A percentile compares a stretch with the other conserved stretches of the same genome.
phyloP scores from a whole-genome alignment of 2,329 filamentous ascomycete species.

The Colletotrichum cordylinicola region DNA sequence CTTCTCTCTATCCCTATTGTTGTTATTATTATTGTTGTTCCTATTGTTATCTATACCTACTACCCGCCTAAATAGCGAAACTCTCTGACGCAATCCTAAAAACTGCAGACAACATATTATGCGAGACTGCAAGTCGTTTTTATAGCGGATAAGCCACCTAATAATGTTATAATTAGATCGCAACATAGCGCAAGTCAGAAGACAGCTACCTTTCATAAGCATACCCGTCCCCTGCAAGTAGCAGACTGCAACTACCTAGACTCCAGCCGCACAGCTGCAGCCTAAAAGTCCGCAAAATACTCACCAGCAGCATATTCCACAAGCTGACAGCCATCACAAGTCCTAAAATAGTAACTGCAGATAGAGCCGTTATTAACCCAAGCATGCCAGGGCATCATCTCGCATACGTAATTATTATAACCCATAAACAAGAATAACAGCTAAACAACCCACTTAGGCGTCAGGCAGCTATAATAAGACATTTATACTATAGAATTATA shows the following conservation, averaged over 20 bases:
- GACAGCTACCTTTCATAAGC: rapidly evolving
- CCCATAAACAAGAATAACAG: too few relatives aligned
- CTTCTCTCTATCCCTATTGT: too few relatives aligned
- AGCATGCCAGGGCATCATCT: background rate
- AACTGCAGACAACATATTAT: rapidly evolving
- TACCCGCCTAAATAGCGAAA: too few relatives aligned
- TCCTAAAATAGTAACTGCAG: background rate
- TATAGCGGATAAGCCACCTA: background rate
- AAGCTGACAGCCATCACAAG: background rate
- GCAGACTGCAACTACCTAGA: rapidly evolving
- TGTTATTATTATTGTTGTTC: too few relatives aligned
- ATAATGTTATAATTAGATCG: background rate
- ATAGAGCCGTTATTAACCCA: background rate
- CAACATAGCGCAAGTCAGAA: background rate
- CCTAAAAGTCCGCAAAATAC: background rate
- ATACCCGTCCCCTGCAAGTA: rapidly evolving
- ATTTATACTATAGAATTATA: too few relatives aligned
- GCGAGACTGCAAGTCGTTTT: rapidly evolving
- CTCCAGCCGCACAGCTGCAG: rapidly evolving
- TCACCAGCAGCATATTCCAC: background rate
- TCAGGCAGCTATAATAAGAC: too few relatives aligned
- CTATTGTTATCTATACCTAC: too few relatives aligned
- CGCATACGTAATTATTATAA: background rate
- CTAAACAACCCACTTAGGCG: too few relatives aligned
- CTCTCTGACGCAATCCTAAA: too few relatives aligned